These are phyloP conservation scores for Tothia fuscella DNA, from an alignment of 2,329 filamentous ascomycete species.

Conservation along the genomic window DNA sequence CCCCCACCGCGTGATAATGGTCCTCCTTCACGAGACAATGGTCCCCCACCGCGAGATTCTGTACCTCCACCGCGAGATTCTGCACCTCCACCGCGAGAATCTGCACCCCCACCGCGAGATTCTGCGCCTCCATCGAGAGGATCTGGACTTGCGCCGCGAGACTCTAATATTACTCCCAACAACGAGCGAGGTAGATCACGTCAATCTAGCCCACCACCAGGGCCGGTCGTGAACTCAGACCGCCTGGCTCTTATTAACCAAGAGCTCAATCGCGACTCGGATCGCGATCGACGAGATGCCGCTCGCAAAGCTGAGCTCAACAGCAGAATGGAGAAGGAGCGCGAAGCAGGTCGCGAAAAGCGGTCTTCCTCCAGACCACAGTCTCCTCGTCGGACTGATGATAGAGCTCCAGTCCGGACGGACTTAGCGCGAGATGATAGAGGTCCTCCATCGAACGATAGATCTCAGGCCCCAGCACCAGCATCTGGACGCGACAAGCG, in stretches of 20 bases:
- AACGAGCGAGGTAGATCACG: conserved; percentile 8
- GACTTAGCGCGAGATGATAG: background rate
- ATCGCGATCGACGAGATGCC: conserved; percentile 12
- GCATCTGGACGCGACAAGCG: conserved; percentile 24
- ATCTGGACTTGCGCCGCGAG: conserved; percentile 13
- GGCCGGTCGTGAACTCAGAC: conserved; percentile 28
- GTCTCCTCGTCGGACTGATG: background rate
- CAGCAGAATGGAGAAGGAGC: conserved; percentile 17
- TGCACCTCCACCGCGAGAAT: background rate
- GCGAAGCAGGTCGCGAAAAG: conserved; percentile 15
- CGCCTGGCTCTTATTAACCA: conserved; percentile 30
- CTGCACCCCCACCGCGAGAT: too few relatives aligned
- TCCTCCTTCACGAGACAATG: background rate
- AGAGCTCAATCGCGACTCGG: conserved; percentile 16
- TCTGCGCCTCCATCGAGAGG: background rate
- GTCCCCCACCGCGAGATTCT: background rate
- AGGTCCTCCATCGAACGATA: background rate
- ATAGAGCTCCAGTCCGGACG: background rate
- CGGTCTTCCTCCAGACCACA: background rate
- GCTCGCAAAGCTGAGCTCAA: conserved; percentile 18
- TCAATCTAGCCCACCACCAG: conserved; percentile 12
- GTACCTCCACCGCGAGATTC: background rate
- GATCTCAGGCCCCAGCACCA: background rate
- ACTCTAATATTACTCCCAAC: conserved; percentile 11
- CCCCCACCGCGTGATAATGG: background rate